Evolutionary conservation across 2,329 filamentous ascomycete genomes (phyloP).

Genomic region (Triangularia setosa): DNA sequence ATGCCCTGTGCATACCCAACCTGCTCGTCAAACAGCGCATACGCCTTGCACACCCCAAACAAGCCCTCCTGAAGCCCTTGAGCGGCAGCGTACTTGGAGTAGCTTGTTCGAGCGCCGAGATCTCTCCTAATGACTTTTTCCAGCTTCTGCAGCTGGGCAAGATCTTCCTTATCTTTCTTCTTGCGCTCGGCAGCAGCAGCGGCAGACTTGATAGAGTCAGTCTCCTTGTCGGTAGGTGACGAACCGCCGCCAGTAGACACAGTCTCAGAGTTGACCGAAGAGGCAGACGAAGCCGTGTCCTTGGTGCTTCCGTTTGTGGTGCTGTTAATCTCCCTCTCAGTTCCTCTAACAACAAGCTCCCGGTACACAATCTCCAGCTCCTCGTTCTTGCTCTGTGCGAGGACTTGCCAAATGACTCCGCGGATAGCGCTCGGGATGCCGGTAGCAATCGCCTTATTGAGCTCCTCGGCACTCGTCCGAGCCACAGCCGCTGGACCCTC

Average conservation of each 20-base stretch:
- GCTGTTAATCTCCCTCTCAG: slow-evolving; percentile 63
- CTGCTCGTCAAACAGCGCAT: slow-evolving; percentile 88
- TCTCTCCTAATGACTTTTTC: slow-evolving; percentile 92
- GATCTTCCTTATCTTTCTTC: slow-evolving; percentile 75
- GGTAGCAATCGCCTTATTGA: slow-evolving; percentile 85
- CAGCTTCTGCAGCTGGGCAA: slow-evolving; percentile 68
- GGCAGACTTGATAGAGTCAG: slow-evolving; percentile 61
- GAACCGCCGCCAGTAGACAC: slow-evolving; percentile 61
- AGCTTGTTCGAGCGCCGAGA: slow-evolving; percentile 87
- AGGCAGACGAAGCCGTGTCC: slow-evolving; percentile 74
- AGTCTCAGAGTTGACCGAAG: slow-evolving; percentile 75
- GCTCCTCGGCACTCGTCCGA: slow-evolving; percentile 80
- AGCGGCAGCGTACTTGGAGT: slow-evolving; percentile 90
- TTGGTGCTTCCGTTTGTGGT: slow-evolving; percentile 56
- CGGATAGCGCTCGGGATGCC: slow-evolving; percentile 93
- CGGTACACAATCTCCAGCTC: slow-evolving; percentile 84
- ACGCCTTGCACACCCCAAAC: slow-evolving; percentile 95
- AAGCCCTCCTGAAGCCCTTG: slow-evolving; percentile 89
- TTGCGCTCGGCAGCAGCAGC: slow-evolving; percentile 64
- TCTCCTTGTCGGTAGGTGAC: slow-evolving; percentile 60
- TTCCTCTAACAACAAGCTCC: slow-evolving; percentile 74
- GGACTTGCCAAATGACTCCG: slow-evolving; percentile 97
- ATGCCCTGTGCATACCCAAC: slow-evolving; percentile 98
- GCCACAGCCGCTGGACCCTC: slow-evolving; percentile 87
- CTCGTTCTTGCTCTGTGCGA: slow-evolving; percentile 91